Evolutionary conservation across 2,329 filamentous ascomycete species (phyloP).

Genomic region (Colletotrichum agaves): DNA sequence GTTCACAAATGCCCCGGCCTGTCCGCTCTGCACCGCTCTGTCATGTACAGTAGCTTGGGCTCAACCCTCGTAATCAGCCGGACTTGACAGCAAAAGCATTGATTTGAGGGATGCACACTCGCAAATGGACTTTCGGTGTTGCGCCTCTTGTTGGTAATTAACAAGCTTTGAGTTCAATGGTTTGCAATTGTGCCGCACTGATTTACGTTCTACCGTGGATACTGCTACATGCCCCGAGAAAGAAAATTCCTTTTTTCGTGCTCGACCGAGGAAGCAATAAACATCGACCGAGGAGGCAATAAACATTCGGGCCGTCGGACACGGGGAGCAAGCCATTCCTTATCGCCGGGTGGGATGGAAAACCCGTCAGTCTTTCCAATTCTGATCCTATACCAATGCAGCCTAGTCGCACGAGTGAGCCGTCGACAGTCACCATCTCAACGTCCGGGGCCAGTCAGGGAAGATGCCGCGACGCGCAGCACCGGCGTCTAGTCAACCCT

Average conservation of each 20-base stretch:
- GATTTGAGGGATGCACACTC: neutral
- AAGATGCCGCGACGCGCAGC: constrained; percentile 26
- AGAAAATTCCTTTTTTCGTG: neutral
- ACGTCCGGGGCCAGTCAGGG: constrained; percentile 12
- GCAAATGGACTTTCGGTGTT: neutral
- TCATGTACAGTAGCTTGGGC: constrained; percentile 22
- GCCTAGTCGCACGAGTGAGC: constrained; percentile 20
- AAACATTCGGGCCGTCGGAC: constrained; percentile 26
- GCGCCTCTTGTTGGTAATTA: neutral
- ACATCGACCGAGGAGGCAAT: constrained; percentile 1
- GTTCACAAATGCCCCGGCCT: constrained; percentile 7
- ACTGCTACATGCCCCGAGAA: neutral
- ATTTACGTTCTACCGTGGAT: neutral
- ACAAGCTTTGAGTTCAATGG: neutral
- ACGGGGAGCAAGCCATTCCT: constrained; percentile 5
- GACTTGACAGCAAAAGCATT: constrained; percentile 3
- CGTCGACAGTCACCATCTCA: constrained; percentile 7
- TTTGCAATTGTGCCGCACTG: neutral
- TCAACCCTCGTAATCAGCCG: constrained; percentile 5
- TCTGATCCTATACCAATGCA: constrained; percentile 18
- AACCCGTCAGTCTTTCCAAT: constrained; percentile 6
- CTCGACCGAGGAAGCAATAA: neutral
- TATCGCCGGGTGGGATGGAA: constrained; percentile 24
- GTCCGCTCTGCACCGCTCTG: constrained; percentile 6
- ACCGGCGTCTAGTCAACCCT: constrained; percentile 17